Conservation (phyloP, 169 alveolate species). For the Perkinsus olseni region DNA sequence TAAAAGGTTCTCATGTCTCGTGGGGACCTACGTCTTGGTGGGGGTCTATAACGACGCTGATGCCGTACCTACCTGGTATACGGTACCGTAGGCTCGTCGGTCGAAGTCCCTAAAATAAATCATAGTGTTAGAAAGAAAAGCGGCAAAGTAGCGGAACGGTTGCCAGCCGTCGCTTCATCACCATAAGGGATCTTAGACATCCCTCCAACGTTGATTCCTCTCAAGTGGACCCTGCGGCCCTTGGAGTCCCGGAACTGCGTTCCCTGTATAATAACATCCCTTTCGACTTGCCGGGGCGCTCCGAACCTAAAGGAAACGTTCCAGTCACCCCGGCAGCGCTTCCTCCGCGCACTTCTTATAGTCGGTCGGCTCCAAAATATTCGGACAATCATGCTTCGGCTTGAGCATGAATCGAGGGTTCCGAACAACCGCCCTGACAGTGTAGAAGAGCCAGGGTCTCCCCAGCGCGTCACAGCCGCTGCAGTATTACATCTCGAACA, state of each 20-base stretch:
- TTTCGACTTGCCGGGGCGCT: neutral
- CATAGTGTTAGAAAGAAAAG: neutral
- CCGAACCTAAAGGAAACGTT: neutral
- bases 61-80: neutral
- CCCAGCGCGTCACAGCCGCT: neutral
- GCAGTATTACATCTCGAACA: neutral
- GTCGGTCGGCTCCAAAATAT: neutral
- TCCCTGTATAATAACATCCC: neutral
- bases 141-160: neutral
- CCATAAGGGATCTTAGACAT: neutral
- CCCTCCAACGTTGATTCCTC: conserved; percentile 13
- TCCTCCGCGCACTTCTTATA: neutral
- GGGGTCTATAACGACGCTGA: neutral
- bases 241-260: neutral
- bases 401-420: neutral
- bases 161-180: neutral
- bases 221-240: neutral
- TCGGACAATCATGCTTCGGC: neutral
- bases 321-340: neutral
- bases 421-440: neutral
- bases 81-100: neutral
- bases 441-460: neutral
- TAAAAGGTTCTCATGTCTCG: neutral
- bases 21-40: conserved; percentile 5
- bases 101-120: neutral